Percentiles rank a stretch among this genome's conserved stretches.
Evolutionary conservation across 1,284 basidiomycete genomes (phyloP).

Genomic region (Pterulicium gracile): DNA sequence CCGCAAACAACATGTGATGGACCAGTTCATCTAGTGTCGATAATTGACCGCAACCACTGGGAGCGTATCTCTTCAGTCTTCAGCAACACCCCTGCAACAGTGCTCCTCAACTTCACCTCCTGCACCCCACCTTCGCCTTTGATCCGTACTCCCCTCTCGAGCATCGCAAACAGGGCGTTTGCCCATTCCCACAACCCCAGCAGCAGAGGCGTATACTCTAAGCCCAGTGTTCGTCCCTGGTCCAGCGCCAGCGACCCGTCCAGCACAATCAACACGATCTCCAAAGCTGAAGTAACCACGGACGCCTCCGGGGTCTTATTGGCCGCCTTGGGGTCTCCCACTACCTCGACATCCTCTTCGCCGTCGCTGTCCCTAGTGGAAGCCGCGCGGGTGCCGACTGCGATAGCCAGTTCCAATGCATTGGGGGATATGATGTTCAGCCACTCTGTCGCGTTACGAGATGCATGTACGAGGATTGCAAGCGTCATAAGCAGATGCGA

Average conservation of each 20-base stretch:
- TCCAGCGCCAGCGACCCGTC: conserved; percentile 72
- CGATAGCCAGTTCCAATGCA: conserved; percentile 71
- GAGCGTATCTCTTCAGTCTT: conserved; percentile 71
- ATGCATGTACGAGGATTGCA: conserved; percentile 73
- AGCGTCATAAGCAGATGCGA: conserved; percentile 70
- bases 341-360: conserved; percentile 26
- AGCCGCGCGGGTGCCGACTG: conserved; percentile 60
- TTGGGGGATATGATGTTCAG: conserved; percentile 72
- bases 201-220: conserved; percentile 66
- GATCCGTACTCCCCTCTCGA: conserved; percentile 57
- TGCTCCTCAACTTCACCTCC: conserved; percentile 48
- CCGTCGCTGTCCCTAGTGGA: conserved; percentile 34
- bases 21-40: conserved; percentile 19
- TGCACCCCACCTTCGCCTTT: conserved; percentile 57
- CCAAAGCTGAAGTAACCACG: conserved; percentile 65
- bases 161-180: conserved; percentile 46
- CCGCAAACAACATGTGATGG: too few species aligned
- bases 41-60: conserved; percentile 69
- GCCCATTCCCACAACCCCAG: conserved; percentile 78
- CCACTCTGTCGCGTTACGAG: conserved; percentile 72
- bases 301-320: conserved; percentile 44
- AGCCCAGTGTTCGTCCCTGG: conserved; percentile 60
- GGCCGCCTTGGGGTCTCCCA: conserved; percentile 11
- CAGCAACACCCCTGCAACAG: conserved; percentile 71
- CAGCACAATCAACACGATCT: conserved; percentile 67